phyloP scores from a whole-genome alignment of 352 stramenopile species.

The Phytophthora multivora region DNA sequence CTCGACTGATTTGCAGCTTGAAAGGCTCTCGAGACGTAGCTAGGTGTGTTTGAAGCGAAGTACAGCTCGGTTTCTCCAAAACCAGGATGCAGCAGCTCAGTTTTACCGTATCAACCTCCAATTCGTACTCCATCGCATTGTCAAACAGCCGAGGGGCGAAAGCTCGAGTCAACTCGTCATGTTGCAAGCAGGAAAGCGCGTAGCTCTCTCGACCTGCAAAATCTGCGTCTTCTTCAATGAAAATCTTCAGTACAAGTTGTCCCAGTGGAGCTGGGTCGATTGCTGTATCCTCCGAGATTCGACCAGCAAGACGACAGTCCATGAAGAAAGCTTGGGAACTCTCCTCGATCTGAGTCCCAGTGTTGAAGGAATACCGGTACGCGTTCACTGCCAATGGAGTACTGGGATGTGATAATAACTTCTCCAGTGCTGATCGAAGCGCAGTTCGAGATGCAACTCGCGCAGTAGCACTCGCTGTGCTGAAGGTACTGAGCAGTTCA shows the following conservation, averaged over 20 bases:
- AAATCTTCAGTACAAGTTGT: constrained; percentile 55
- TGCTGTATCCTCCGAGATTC: not conserved
- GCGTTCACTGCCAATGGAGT: constrained; percentile 40
- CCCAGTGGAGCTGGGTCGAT: not conserved
- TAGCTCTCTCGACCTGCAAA: constrained; percentile 58
- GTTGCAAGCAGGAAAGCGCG: constrained; percentile 50
- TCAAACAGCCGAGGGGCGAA: constrained; percentile 48
- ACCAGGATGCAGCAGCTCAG: constrained; percentile 58
- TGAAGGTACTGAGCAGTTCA: constrained; percentile 21
- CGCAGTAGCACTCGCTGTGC: constrained; percentile 17
- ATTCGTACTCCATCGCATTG: constrained; percentile 40
- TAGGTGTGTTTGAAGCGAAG: constrained; percentile 34
- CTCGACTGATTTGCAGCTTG: constrained; percentile 39
- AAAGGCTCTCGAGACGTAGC: constrained; percentile 38
- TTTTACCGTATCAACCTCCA: constrained; percentile 22
- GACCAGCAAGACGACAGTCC: constrained; percentile 21
- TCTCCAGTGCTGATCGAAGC: constrained; percentile 26
- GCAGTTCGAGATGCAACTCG: constrained; percentile 21
- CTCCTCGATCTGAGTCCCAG: constrained; percentile 38
- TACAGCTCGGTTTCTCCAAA: constrained; percentile 44
- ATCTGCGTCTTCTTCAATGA: constrained; percentile 59
- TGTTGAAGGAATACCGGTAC: constrained; percentile 31
- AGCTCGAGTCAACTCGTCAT: constrained; percentile 19
- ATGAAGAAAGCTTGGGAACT: constrained; percentile 51
- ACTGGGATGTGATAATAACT: constrained; percentile 12